Conservation (phyloP, 2,329 filamentous ascomycete species). For the Aspergillus sergii region DNA sequence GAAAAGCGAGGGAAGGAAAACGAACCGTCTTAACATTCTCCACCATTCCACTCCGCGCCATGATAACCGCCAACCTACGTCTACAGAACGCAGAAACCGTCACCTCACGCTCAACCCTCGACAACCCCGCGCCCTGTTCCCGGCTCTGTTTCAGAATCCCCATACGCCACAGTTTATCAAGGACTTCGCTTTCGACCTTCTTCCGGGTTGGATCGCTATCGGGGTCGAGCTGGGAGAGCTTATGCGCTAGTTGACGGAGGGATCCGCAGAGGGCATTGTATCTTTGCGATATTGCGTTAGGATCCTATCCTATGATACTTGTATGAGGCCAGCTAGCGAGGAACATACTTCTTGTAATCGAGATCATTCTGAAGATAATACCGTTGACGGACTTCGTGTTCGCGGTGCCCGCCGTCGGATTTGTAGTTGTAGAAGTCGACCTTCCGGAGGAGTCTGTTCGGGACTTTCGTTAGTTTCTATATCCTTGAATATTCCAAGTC, state of each 20-base stretch:
- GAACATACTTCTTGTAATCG: conserved; percentile 70
- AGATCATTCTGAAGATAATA: conserved; percentile 90
- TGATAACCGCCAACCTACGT: conserved; percentile 81
- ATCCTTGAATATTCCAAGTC: too few species aligned
- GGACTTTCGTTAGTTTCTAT: conserved; percentile 1
- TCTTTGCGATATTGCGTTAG: background rate
- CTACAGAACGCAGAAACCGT: conserved; percentile 89
- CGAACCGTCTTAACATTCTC: conserved; percentile 79
- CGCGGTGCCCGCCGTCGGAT: conserved; percentile 82
- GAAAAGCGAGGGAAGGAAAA: conserved; percentile 10
- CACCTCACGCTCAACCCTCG: conserved; percentile 77
- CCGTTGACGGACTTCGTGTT: conserved; percentile 74
- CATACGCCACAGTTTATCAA: conserved; percentile 93
- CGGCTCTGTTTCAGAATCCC: conserved; percentile 76
- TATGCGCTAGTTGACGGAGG: conserved; percentile 87
- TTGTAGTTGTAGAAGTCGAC: conserved; percentile 96
- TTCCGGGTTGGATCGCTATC: conserved; percentile 74
- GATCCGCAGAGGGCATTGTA: conserved; percentile 69
- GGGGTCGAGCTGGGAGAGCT: conserved; percentile 77
- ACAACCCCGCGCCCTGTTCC: conserved; percentile 71
- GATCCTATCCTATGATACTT: background rate
- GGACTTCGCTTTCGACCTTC: conserved; percentile 82
- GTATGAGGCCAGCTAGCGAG: too few species aligned
- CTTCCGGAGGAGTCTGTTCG: conserved; percentile 69
- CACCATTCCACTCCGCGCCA: conserved; percentile 89